Evolutionary conservation across 1,284 basidiomycete species (phyloP), one percentile per base, ranked within the genome.

Genomic region (Caloboletus firmus): DNA sequence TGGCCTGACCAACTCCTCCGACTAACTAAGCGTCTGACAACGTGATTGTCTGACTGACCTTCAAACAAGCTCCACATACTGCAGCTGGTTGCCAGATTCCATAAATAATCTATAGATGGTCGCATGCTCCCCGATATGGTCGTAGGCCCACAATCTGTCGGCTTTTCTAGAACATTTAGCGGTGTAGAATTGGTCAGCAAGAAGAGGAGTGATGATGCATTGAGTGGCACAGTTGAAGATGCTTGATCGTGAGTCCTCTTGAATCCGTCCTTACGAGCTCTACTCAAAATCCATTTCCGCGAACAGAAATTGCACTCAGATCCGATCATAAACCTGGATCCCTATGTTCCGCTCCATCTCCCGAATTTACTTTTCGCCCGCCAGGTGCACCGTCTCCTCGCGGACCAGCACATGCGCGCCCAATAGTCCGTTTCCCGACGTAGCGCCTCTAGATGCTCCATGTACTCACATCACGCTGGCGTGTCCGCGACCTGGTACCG

Each of bases 71-170:
- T 8, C 70, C 78, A 0, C 78, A 85, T 37, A 92, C 92, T 0
- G 74, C 80, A 18, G 76, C 78, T 5, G 6, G 84, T 93, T 2
- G 67, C 78, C 60, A 85, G 86, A 62, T 95, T 91, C 70, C 73
- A 95, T 71, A 84, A 84, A 40, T 87, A 90, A 61, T 82, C 85
- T 11, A 92, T 92, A 1, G 92, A 95, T 58, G 92, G 92, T 0
- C 85, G 87, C 55, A 79, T 79, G 11, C 74, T 95, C 37, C 79
- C 74, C 9, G 88, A 94, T 11, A 72, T 72, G 47, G 70, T 92
- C 49, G 77, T 91, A 10, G 87, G 87, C 13, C 64, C 53, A 74
- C 78, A 59, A 62, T 68, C 68, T 2, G 70, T 71, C 9, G 69
- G 68, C 6, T 55, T 68, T 32, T 55, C 65, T 8, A 64, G 66